Conservation (phyloP, 495 filamentous ascomycete genomes). For the Aspergillus panamensis region DNA sequence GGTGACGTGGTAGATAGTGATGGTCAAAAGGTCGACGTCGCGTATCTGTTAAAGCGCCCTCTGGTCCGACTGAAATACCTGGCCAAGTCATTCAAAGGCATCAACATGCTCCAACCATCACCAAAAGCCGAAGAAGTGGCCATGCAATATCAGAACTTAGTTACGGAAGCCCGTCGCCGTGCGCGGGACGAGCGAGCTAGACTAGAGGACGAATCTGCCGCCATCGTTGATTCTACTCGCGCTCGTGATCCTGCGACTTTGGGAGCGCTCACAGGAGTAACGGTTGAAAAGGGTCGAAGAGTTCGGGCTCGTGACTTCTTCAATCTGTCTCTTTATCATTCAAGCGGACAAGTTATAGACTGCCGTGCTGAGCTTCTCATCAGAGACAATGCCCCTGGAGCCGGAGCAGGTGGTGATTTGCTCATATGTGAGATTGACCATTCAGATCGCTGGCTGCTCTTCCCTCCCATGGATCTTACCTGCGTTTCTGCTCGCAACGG, state of each 20-base stretch:
- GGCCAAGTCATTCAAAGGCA: conserved; percentile 73
- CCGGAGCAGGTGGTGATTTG: conserved; percentile 65
- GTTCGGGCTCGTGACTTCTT: conserved; percentile 89
- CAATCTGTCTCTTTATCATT: conserved; percentile 78
- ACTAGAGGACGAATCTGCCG: conserved; percentile 86
- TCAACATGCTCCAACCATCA: conserved; percentile 55
- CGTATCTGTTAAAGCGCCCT: conserved; percentile 85
- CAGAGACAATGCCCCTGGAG: conserved; percentile 67
- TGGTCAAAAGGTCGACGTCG: conserved; percentile 91
- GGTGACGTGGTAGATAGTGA: conserved; percentile 73
- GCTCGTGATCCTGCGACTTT: conserved; percentile 76
- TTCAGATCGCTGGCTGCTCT: conserved; percentile 77
- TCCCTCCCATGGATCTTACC: conserved; percentile 70
- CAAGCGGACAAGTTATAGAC: conserved; percentile 81
- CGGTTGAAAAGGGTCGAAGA: conserved; percentile 65
- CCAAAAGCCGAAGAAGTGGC: conserved; percentile 55
- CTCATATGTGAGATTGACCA: conserved; percentile 84
- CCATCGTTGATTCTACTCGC: conserved; percentile 72
- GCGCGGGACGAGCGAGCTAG: conserved; percentile 82
- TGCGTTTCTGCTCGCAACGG: conserved; percentile 77
- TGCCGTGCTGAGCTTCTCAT: conserved; percentile 87
- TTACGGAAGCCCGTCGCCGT: conserved; percentile 70
- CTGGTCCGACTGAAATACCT: conserved; percentile 86
- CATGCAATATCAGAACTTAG: conserved; percentile 62
- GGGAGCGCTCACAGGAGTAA: conserved; percentile 62